Evolutionary conservation across 2,329 filamentous ascomycete genomes (phyloP), one percentile per base, ranked within the genome.

Genomic region (Pestalotiopsis fici): DNA sequence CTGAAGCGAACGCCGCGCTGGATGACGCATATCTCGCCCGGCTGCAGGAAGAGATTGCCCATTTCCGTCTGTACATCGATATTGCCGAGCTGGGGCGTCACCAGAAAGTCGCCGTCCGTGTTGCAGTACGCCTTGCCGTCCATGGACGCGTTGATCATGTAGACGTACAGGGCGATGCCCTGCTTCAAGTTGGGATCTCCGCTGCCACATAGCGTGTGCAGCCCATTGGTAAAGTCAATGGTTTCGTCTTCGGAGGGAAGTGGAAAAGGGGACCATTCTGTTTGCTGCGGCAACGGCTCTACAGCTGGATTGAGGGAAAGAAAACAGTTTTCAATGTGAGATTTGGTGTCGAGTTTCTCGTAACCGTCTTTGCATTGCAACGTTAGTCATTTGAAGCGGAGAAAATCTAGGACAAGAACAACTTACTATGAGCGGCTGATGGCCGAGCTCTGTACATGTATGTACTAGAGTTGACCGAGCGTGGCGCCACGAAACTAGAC

Each of bases 101-200:
- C 88, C 60, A 89, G 73, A 66, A 87, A 87, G 72, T 89, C 87
- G 1, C 87, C 87, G 70, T 89, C 87, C 0, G 88, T 87, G 18
- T 86, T 90, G 80, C 90, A 91, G 76, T 91, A 92, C 0, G 89
- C 89, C 69, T 87, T 84, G 61, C 87, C 85, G 55, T 27, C 27
- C 62, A 13, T 81, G 72, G 69, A 80, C 80, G 71, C 78, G 43
- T 64, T 64, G 39, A 31, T n/a, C 25, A 56, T 31, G 62, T 64
- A 64, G n/a, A 64, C 28, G 62, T 54, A 37, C n/a, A 64, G 13
- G 23, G 62, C 62, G n/a, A 64, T 12, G 31, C 62, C 62, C 47
- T 64, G 21, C 6, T n/a, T 15, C 4, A 64, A 7, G 62, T 27
- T 64, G 7, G 62, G 62, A n/a, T 64, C 62, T 3, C 62, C 62